Base-by-base conservation (phyloP, 2,329 filamentous ascomycete genomes). In the Neofusicoccum laricinum region DNA sequence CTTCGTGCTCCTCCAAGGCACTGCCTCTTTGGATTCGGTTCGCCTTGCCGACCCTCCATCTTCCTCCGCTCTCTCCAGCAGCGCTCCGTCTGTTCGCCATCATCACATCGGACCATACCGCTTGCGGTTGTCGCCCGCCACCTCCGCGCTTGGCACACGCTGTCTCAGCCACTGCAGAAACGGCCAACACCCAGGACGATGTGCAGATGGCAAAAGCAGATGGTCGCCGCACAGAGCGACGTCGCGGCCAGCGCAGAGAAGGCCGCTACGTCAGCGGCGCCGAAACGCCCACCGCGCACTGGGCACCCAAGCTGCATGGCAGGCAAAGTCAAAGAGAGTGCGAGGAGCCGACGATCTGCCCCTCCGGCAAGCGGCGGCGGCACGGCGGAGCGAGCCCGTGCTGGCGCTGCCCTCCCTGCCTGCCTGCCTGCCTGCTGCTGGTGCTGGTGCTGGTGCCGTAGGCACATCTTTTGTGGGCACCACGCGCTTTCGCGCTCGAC, bases 1-100 rank as follows among this genome's bases (percentile, higher is more conserved):
- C 38, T 38, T 32, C 12, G 19, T 21, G 14, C 53, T 30, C 53
- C 38, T 25, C n/a, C 40, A n/a, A 4, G 19, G 15, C 53, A 45
- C 38, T 58, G 38, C 53, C 53, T 58, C 53, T 32, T 58, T 58
- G 38, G 21, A 58, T 4, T 58, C 53, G 53, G 53, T 17, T 58
- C 38, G 40, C 38, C 21, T 58, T 58, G 53, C 53, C 53, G 53
- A 43, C 53, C 38, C 53, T 58, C 38, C 53, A n/a, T 21, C 36
- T 38, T 38, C 36, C 36, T 38, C 3, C 36, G 36, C 36, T 12
- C 36, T 11, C n/a, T 15, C 43, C 3, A 38, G 30, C 50, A 15
- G 25, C 25, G 25, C 46, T 49, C 46, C 46, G 21, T 32, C 46
- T n/a, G 7, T 32, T 32, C 25, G 14, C 25, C 38, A 14, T 41